These are phyloP conservation scores for Pseudoscleropodium purum DNA, from an alignment of 225 moss, liverwort and hornwort genomes.

Conservation along the genomic window DNA sequence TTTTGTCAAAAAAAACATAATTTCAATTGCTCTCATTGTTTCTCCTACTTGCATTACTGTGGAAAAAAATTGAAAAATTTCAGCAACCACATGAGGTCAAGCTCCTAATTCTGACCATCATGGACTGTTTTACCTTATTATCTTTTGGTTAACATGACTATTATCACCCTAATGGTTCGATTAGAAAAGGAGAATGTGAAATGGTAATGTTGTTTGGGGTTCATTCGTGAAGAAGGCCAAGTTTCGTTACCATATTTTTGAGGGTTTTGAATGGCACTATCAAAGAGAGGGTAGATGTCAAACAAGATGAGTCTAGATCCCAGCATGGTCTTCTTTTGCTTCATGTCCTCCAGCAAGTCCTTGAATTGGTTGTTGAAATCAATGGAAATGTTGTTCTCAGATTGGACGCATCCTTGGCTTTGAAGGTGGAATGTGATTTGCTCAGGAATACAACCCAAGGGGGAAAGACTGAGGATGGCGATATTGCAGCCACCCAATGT, in stretches of 20 bases:
- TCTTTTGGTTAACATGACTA: no score
- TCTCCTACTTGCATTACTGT: no score
- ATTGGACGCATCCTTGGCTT: conserved; percentile 15
- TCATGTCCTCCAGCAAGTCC: conserved; percentile 1
- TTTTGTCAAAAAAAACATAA: no score
- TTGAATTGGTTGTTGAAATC: conserved; percentile 16
- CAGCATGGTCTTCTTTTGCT: conserved; percentile 4
- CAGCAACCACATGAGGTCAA: no score
- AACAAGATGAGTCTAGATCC: conserved; percentile 32
- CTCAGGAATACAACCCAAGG: conserved; percentile 53
- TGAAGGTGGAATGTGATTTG: conserved; percentile 26
- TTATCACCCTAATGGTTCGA: no score
- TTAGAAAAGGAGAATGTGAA: background rate
- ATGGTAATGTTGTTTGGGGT: no score
- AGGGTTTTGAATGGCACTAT: conserved; percentile 36
- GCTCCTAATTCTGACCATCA: no score
- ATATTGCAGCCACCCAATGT: conserved; percentile 40
- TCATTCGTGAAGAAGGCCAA: background rate
- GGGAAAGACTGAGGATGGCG: conserved; percentile 24
- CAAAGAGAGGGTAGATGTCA: conserved; percentile 23
- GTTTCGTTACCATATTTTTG: conserved; percentile 24
- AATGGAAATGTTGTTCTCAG: background rate
- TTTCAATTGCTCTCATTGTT: no score
- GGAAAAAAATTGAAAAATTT: no score
- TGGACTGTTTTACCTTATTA: no score